Conservation (phyloP, 2,329 filamentous ascomycete genomes). For the Alternaria viburni region DNA sequence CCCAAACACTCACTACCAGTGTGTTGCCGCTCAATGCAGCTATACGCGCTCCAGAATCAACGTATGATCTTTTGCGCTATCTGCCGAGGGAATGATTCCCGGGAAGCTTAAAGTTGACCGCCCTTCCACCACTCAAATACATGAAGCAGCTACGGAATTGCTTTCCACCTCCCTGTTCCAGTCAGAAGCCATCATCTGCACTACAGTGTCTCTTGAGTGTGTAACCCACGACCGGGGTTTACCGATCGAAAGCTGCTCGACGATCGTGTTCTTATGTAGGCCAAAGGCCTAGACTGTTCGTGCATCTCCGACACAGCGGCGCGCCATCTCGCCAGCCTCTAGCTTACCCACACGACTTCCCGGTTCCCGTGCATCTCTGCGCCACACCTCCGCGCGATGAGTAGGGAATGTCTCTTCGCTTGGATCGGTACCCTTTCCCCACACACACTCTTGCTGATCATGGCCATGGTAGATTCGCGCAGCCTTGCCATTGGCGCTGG, state of each 20-base stretch:
- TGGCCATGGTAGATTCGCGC: constrained; percentile 6
- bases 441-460: constrained; percentile 1
- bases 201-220: background rate
- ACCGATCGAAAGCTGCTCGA: constrained; percentile 7
- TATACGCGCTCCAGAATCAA: background rate
- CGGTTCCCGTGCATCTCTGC: background rate
- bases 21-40: constrained; percentile 1
- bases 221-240: background rate
- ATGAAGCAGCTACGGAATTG: background rate
- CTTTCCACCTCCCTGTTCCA: constrained; percentile 2
- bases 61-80: background rate
- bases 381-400: background rate
- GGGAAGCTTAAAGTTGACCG: background rate
- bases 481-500: background rate
- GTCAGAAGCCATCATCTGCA: constrained; percentile 2
- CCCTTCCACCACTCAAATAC: background rate
- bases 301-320: constrained; percentile 1
- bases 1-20: background rate
- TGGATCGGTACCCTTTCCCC: constrained; percentile 7
- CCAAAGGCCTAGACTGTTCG: background rate
- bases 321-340: background rate
- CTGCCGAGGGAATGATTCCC: background rate
- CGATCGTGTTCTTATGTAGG: constrained; percentile 2
- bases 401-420: background rate
- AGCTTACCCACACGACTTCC: constrained; percentile 3